Evolutionary conservation across 345 rosid genomes (phyloP).

Genomic region (Brassica juncea): DNA sequence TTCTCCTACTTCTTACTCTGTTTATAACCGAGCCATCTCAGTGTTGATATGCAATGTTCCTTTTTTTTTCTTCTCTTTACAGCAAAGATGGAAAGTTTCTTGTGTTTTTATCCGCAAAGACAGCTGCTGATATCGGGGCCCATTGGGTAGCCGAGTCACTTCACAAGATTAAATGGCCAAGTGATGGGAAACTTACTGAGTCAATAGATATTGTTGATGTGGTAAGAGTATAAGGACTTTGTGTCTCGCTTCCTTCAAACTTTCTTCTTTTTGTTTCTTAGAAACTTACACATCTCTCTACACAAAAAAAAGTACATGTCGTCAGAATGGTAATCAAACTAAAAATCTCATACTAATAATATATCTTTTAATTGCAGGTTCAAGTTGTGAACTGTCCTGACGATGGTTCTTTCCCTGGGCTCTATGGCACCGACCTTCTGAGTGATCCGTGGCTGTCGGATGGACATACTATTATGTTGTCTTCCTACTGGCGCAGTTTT

Average conservation of each 20-base stretch:
- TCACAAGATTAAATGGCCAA: conserved; percentile 72
- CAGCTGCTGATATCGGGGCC: conserved; percentile 77
- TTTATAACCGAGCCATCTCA: neutral
- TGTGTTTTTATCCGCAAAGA: conserved; percentile 68
- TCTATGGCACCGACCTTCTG: conserved; percentile 56
- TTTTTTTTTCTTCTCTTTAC: conserved; percentile 23
- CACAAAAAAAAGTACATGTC: conserved; percentile 7
- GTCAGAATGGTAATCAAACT: neutral
- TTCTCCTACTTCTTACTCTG: neutral
- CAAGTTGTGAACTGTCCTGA: conserved; percentile 66
- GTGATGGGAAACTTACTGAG: conserved; percentile 48
- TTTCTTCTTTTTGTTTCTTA: neutral
- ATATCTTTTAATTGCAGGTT: conserved; percentile 52
- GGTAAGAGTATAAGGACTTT: conserved; percentile 50
- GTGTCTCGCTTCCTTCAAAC: conserved; percentile 15
- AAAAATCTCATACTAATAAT: conserved; percentile 20
- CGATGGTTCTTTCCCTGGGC: conserved; percentile 85
- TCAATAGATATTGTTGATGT: conserved; percentile 58
- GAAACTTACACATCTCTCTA: conserved; percentile 5
- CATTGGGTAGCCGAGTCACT: conserved; percentile 89
- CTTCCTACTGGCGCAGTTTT: conserved; percentile 68
- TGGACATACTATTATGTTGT: conserved; percentile 70
- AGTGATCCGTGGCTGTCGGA: conserved; percentile 88
- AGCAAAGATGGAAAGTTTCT: conserved; percentile 87
- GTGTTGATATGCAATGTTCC: neutral